Evolutionary conservation across 257 asterid genomes (phyloP).

Genomic region (Hygrophila difformis): DNA sequence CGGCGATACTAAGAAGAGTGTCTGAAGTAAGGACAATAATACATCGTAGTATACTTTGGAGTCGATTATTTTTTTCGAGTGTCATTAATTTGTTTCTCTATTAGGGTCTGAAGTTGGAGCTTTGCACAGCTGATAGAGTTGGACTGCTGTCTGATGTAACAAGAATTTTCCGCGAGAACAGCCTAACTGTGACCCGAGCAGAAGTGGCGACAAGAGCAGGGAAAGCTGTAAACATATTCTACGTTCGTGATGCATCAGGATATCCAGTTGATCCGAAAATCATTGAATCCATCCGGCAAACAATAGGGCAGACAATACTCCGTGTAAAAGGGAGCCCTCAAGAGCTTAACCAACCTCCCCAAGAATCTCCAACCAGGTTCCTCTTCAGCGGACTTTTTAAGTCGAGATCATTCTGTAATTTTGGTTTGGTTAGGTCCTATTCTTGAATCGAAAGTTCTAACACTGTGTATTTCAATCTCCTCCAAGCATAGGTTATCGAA

Average conservation of each 20-base stretch:
- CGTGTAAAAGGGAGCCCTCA: constrained; percentile 68
- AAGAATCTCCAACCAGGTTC: constrained; percentile 68
- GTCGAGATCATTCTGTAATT: constrained; percentile 67
- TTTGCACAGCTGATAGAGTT: constrained; percentile 77
- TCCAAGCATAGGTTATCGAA: constrained; percentile 16
- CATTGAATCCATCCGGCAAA: constrained; percentile 75
- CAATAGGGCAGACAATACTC: constrained; percentile 80
- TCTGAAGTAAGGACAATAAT: constrained; percentile 59
- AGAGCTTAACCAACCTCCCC: constrained; percentile 41
- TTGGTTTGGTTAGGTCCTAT: constrained; percentile 60
- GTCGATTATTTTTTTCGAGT: too few species aligned
- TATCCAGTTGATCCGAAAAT: constrained; percentile 83
- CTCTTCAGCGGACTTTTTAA: constrained; percentile 76
- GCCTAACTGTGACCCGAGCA: constrained; percentile 84
- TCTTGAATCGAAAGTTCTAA: constrained; percentile 22
- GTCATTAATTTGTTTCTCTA: too few species aligned
- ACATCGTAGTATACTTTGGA: too few species aligned
- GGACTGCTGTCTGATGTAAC: constrained; percentile 89
- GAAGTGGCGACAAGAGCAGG: constrained; percentile 87
- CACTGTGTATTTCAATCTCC: background rate
- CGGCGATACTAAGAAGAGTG: constrained; percentile 89
- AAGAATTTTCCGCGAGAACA: constrained; percentile 80
- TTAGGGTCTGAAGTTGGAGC: constrained; percentile 88
- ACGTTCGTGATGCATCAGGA: constrained; percentile 84
- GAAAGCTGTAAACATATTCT: constrained; percentile 81